A percentile compares a stretch with the other conserved stretches of the same genome.
phyloP scores from a whole-genome alignment of 345 rosid genomes.

The Cardamine occulta region DNA sequence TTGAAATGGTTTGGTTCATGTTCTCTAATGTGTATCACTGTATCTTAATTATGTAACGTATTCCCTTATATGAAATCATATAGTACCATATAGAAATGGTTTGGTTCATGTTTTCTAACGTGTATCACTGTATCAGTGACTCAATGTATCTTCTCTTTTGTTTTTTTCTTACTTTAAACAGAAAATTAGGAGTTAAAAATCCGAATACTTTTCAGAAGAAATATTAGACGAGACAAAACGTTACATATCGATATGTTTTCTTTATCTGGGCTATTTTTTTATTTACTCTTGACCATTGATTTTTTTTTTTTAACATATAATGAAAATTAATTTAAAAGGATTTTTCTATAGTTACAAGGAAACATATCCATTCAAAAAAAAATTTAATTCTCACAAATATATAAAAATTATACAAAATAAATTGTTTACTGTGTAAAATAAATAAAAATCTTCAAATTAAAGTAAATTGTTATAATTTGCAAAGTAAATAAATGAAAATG shows the following conservation, averaged over 20 bases:
- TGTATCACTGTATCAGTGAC: too few relatives aligned
- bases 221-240: not conserved
- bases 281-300: not conserved
- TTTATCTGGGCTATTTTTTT: not conserved
- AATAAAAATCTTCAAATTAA: not conserved
- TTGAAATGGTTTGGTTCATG: not conserved
- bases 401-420: not conserved
- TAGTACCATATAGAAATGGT: not conserved
- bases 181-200: slow-evolving; percentile 4
- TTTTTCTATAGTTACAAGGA: not conserved
- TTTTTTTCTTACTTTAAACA: not conserved
- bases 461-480: not conserved
- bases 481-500: not conserved
- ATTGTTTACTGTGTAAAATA: not conserved
- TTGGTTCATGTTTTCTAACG: not conserved
- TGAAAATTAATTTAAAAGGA: not conserved
- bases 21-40: not conserved
- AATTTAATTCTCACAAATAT: not conserved
- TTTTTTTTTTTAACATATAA: not conserved
- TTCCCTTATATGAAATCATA: not conserved
- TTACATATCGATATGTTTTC: not conserved
- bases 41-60: not conserved
- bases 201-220: not conserved
- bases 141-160: not conserved
- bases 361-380: not conserved